These are phyloP conservation scores for Aspergillus tanneri DNA, from an alignment of 2,329 filamentous ascomycete genomes.

Conservation along the genomic window DNA sequence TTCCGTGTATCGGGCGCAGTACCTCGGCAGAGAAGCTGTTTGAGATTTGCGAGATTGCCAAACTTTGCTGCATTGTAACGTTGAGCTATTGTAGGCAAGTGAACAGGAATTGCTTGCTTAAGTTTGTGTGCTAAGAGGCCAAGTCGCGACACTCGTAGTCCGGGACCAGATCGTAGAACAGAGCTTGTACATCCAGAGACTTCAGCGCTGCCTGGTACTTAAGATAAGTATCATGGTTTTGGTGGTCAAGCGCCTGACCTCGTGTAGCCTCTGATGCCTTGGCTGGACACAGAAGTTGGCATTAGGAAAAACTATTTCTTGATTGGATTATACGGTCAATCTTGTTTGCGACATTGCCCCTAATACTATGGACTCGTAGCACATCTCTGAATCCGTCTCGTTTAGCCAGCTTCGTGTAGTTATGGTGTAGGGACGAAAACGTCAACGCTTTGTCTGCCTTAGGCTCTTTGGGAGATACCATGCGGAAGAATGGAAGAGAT, in stretches of 20 bases:
- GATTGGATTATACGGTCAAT: constrained; percentile 4
- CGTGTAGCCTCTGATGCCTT: constrained; percentile 15
- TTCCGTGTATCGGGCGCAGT: no score
- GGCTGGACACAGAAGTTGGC: constrained; percentile 3
- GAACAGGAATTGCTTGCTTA: no score
- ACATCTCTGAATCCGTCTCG: constrained; percentile 4
- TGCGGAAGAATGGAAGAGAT: constrained; percentile 18
- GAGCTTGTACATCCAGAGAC: constrained; percentile 20
- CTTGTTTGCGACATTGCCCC: constrained; percentile 4
- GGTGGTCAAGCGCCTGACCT: constrained; percentile 20
- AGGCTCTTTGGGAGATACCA: constrained; percentile 13
- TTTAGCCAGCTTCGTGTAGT: neutral
- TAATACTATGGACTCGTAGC: constrained; percentile 3
- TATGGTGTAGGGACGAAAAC: constrained; percentile 17
- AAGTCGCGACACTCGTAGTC: constrained; percentile 22
- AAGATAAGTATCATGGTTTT: constrained; percentile 19
- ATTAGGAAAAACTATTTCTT: neutral
- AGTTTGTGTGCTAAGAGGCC: no score
- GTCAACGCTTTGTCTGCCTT: constrained; percentile 7
- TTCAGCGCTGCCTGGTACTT: constrained; percentile 24
- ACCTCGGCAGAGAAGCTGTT: no score
- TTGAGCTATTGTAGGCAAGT: no score
- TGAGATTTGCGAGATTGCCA: no score
- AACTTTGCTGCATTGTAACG: no score
- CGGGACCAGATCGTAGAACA: constrained; percentile 19